Conservation (phyloP, 495 filamentous ascomycete genomes). For the Terfezia claveryi region DNA sequence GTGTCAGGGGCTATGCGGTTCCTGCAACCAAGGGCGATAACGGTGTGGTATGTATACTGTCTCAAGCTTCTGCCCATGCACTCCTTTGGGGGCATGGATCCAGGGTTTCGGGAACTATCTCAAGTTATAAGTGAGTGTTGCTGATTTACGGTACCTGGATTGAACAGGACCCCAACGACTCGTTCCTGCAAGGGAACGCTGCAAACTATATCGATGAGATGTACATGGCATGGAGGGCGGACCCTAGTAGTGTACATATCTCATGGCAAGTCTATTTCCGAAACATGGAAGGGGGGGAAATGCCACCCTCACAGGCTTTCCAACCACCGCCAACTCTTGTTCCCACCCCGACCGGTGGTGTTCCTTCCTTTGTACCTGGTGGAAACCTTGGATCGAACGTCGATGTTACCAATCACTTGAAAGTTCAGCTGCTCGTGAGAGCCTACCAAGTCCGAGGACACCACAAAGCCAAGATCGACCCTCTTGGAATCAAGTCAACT, state of each 20-base stretch:
- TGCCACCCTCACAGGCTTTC: constrained; percentile 93
- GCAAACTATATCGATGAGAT: constrained; percentile 99
- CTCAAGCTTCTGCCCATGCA: background rate
- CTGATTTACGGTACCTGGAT: background rate
- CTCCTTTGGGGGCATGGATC: background rate
- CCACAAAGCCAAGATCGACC: constrained; percentile 94
- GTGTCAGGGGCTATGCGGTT: background rate
- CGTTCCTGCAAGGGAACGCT: constrained; percentile 80
- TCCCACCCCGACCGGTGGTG: constrained; percentile 53
- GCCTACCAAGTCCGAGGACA: constrained; percentile 96
- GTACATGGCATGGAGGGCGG: constrained; percentile 91
- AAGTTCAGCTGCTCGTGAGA: constrained; percentile 87
- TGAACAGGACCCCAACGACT: constrained; percentile 62
- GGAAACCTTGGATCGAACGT: constrained; percentile 48
- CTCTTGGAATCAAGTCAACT: constrained; percentile 74
- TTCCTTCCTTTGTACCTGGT: constrained; percentile 50
- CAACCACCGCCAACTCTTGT: constrained; percentile 82
- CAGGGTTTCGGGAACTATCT: background rate
- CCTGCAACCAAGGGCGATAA: background rate
- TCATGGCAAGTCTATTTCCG: constrained; percentile 99
- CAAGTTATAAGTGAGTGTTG: background rate
- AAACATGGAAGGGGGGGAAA: constrained; percentile 95
- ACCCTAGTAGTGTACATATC: constrained; percentile 81
- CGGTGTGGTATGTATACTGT: background rate
- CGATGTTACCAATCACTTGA: constrained; percentile 88